Base-by-base conservation (phyloP, 805 yeast genomes). In the Metschnikowia hibisci region DNA sequence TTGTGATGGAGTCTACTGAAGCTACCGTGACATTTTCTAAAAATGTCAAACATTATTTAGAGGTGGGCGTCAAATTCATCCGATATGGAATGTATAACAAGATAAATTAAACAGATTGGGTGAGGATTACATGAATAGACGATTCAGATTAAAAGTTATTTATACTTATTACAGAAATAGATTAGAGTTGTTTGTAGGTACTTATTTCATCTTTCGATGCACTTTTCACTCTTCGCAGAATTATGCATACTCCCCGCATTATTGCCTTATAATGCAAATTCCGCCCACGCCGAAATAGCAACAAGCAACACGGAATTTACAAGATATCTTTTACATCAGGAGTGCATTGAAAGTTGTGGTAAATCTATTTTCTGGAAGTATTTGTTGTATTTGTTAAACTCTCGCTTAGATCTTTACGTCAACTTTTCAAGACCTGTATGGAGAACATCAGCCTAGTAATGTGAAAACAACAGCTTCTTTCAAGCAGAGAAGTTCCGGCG, bases 81-180 rank as follows among this genome's bases (percentile, higher is more conserved):
- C 48, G 53, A 36, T 57, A 57, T 38, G 52, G 53, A 36, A 53
- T 57, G 48, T 56, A 56, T 44, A 56, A 56, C 32, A 58, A 59
- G 33, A 52, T 59, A 13, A 59, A 59, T 44, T 59, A 41, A 43
- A n/a, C 4, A 8, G 32, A 16, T 16, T 15, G 18, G 13, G 2
- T 11, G 12, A 27, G 13, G 12, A 27, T 25, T 25, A 7, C 9
- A 27, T n/a, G 3, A 27, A 27, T 27, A 11, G 13, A n/a, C 13
- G 29, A n/a, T 12, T 27, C 4, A 13, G 29, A n/a, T n/a, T n/a
- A n/a, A n/a, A n/a, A n/a, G 12, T 27, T 27, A 27, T 27, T 27
- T 27, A 27, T 27, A 12, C 2, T 4, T 6, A 27, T n/a, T 12
- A 27, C 13, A n/a, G 13, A 27, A 6, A 3, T 11, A 2, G 12